Evolutionary conservation across 495 filamentous ascomycete genomes (phyloP).

Genomic region (Penicillium psychrofluorescens): DNA sequence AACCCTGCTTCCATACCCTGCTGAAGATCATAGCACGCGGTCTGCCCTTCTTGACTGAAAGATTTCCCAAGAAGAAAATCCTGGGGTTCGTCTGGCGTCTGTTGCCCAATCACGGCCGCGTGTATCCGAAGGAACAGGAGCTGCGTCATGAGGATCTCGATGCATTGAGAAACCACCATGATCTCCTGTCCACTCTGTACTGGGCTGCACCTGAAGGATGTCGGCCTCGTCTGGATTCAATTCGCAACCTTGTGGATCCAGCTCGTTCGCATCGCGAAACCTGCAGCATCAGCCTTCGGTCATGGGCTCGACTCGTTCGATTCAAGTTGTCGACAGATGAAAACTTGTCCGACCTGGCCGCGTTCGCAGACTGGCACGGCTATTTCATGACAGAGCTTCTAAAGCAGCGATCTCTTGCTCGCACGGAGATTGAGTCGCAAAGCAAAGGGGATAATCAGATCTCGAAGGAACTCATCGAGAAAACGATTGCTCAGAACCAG

Average conservation of each 20-base stretch:
- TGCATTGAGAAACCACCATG: conserved; percentile 85
- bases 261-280: conserved; percentile 76
- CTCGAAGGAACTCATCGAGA: conserved; percentile 45
- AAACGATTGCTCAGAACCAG: conserved; percentile 54
- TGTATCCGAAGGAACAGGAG: conserved; percentile 74
- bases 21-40: conserved; percentile 74
- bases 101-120: conserved; percentile 81
- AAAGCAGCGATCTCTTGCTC: conserved; percentile 50
- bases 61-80: conserved; percentile 63
- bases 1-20: conserved; percentile 90
- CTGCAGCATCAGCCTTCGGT: conserved; percentile 71
- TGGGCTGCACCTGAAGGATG: conserved; percentile 69
- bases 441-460: conserved; percentile 32
- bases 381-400: conserved; percentile 49
- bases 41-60: conserved; percentile 51
- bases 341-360: conserved; percentile 41
- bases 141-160: conserved; percentile 72
- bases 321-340: conserved; percentile 63
- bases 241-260: conserved; percentile 74
- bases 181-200: conserved; percentile 83
- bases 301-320: conserved; percentile 71
- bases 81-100: conserved; percentile 70
- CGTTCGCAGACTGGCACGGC: conserved; percentile 64
- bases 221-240: conserved; percentile 61
- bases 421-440: conserved; percentile 55